Percentiles rank a stretch among this genome's conserved stretches.
Conservation (phyloP, 495 filamentous ascomycete genomes). For the Rhypophila decipiens region DNA sequence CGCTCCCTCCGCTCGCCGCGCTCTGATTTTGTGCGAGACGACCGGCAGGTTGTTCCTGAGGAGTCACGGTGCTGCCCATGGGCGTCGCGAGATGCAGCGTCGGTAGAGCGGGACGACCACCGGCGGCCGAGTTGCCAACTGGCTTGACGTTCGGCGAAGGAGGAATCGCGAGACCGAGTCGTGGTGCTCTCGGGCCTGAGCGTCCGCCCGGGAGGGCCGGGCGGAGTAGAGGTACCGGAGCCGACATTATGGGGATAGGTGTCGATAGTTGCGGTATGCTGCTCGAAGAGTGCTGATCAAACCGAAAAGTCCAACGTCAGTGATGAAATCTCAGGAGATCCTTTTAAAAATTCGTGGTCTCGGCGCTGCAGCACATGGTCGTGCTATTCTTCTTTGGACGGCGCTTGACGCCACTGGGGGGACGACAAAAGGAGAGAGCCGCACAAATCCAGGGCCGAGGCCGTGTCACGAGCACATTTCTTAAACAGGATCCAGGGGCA, state of each 20-base stretch:
- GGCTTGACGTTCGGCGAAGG: slow-evolving; percentile 75
- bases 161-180: slow-evolving; percentile 82
- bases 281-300: slow-evolving; percentile 25
- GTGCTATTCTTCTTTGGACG: neutral
- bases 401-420: neutral
- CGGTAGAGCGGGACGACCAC: slow-evolving; percentile 55
- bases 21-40: slow-evolving; percentile 42
- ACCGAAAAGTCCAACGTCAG: slow-evolving; percentile 5
- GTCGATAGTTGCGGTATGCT: slow-evolving; percentile 20
- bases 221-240: slow-evolving; percentile 71
- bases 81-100: slow-evolving; percentile 76
- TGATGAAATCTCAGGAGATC: neutral
- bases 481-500: neutral
- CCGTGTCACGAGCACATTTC: neutral
- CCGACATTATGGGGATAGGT: slow-evolving; percentile 61
- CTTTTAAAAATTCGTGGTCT: neutral
- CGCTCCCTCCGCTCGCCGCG: slow-evolving; percentile 65
- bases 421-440: neutral
- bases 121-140: slow-evolving; percentile 37
- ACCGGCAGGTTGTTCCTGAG: slow-evolving; percentile 48
- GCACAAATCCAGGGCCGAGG: neutral
- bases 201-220: slow-evolving; percentile 75
- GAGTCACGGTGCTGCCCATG: slow-evolving; percentile 65
- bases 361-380: neutral
- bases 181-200: slow-evolving; percentile 59